phyloP scores from a whole-genome alignment of 192 early-diverging fungal genomes.

The Backusella australiensis region DNA sequence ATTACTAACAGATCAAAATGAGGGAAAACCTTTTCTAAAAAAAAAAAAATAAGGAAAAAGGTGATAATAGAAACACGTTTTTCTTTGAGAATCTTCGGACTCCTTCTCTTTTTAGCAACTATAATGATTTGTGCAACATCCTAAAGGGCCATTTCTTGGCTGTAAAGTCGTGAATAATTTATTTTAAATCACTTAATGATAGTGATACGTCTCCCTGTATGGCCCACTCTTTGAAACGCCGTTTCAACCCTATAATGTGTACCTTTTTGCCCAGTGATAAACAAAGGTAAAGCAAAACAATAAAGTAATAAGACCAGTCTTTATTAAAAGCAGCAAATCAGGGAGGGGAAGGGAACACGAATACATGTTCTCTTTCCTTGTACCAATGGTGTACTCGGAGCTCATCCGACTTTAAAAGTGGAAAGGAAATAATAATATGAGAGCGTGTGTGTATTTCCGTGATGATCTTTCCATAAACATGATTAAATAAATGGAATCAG shows the following conservation, averaged over 20 bases:
- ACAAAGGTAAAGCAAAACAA: neutral
- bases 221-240: neutral
- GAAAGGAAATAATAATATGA: neutral
- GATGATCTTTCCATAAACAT: neutral
- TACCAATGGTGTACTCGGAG: neutral
- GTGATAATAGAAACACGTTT: slow-evolving; percentile 2
- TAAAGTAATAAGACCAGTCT: neutral
- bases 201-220: neutral
- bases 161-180: neutral
- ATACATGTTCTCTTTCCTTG: neutral
- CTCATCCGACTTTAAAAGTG: neutral
- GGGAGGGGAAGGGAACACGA: neutral
- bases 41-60: neutral
- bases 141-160: neutral
- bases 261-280: neutral
- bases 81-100: slow-evolving; percentile 1
- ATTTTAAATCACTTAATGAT: neutral
- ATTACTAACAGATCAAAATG: too few species aligned
- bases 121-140: neutral
- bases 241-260: neutral
- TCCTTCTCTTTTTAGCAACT: slow-evolving; percentile 4
- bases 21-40: neutral
- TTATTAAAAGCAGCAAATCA: slow-evolving; percentile 7
- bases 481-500: neutral
- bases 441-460: neutral